Base-by-base conservation (phyloP, 2,329 filamentous ascomycete genomes). In the Penicillium sp. region DNA sequence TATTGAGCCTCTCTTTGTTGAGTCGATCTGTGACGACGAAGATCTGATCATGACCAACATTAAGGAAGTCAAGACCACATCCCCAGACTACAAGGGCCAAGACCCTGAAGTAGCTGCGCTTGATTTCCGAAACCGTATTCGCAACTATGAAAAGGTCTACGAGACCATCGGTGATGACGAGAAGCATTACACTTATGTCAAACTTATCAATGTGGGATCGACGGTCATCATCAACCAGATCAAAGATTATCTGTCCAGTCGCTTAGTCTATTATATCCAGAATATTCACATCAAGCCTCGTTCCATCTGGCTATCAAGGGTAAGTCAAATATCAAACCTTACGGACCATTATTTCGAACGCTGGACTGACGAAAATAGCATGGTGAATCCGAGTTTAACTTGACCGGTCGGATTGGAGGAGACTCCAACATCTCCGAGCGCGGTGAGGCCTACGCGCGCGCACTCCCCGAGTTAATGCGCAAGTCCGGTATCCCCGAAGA, bases 201-300 rank as follows among this genome's bases (percentile, higher is more conserved):
- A 99, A 77, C 88, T 99, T 70, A 95, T 97, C 82, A 88, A 99
- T 69, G 91, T 97, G 12, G 92, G 94, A 56, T 90, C 90, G 64
- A 91, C 96, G 69, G 92, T 97, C 70, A 94, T 97, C 69, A 97
- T 99, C 83, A 99, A 97, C 77, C 88, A 89, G 70, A 96, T 99
- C 69, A 88, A 91, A 71, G 94, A 99, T 75, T 99, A 99, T 70
- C 82, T 99, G 28, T 94, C 97, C 73, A 96, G 91, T 73, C 88
- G 94, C 55, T 88, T 99, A 42, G 93, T 99, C 43, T 99, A 99
- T 76, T 99, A 97, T 73, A 85, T 97, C 56, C 97, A 97, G 87
- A 99, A 97, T 72, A 82, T 99, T 37, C 94, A 99, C 77, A 99
- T 99, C 73, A 93, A 93, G 61, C 93, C 93, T 17, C 86, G 94